Percentiles rank a stretch among this genome's conserved stretches.
Conservation (phyloP, 805 yeast genomes). For the Wickerhamiella parazyma region DNA sequence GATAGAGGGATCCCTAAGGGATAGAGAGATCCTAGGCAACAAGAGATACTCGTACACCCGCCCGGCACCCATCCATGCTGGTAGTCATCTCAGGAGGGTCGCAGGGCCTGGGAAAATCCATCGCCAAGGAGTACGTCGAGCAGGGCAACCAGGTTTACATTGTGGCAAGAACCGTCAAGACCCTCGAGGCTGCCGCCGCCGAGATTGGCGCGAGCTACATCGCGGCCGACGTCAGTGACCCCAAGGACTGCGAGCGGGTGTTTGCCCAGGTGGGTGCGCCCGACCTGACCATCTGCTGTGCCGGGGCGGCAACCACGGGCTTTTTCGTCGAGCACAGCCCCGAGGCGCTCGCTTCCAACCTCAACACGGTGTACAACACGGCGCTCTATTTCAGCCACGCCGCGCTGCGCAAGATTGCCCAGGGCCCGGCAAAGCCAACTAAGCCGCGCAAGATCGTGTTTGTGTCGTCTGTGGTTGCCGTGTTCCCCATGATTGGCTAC, state of each 20-base stretch:
- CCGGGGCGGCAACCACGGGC: constrained; percentile 74
- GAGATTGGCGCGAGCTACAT: constrained; percentile 15
- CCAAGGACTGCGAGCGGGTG: constrained; percentile 35
- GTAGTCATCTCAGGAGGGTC: constrained; percentile 87
- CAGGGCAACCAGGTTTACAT: constrained; percentile 53
- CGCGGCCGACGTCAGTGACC: constrained; percentile 52
- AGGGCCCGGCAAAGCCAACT: constrained; percentile 4
- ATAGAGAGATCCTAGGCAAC: no score
- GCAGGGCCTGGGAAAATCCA: constrained; percentile 78
- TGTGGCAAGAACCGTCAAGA: constrained; percentile 57
- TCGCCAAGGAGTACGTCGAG: constrained; percentile 45
- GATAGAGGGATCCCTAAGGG: no score
- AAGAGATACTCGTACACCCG: no score
- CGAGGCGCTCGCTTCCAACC: constrained; percentile 45
- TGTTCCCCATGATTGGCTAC: constrained; percentile 84
- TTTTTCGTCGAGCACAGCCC: constrained; percentile 55
- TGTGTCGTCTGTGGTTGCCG: constrained; percentile 67
- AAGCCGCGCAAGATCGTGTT: constrained; percentile 39
- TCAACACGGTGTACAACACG: constrained; percentile 57
- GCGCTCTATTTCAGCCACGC: constrained; percentile 61
- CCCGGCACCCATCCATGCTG: no score
- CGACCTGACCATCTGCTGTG: constrained; percentile 71
- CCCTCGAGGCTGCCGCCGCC: constrained; percentile 23
- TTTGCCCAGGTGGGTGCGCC: constrained; percentile 37
- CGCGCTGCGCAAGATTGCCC: constrained; percentile 26